Conservation (phyloP, 139 green algal genomes). For the Chlorella sp. region DNA sequence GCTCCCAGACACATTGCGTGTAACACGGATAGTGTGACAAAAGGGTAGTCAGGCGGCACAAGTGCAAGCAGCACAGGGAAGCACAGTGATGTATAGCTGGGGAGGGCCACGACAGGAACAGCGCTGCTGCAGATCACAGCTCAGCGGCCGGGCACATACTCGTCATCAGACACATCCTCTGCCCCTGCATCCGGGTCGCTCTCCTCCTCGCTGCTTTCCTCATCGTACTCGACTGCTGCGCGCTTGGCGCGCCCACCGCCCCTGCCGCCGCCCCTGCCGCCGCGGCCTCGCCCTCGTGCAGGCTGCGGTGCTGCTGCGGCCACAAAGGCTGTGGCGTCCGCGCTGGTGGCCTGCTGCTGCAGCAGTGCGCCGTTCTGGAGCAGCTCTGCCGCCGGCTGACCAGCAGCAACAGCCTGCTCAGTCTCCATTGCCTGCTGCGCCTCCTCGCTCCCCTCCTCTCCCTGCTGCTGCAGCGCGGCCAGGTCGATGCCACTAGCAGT, state of each 20-base stretch:
- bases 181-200: constrained; percentile 21
- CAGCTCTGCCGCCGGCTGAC: no score
- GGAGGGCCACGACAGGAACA: no score
- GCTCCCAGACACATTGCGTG: no score
- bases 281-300: no score
- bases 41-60: no score
- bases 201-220: not conserved
- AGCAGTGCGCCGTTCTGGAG: no score
- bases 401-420: not conserved
- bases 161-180: not conserved
- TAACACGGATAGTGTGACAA: no score
- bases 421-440: not conserved
- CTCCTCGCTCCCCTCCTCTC: not conserved
- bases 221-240: not conserved
- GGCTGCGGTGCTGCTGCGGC: not conserved
- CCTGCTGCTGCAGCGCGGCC: not conserved
- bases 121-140: no score
- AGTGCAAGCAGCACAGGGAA: no score
- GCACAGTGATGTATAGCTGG: not conserved
- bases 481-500: not conserved
- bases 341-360: no score
- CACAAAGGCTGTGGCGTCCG: not conserved
- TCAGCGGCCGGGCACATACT: constrained; percentile 17
- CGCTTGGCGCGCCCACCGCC: no score
- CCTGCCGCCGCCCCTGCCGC: no score